These are phyloP conservation scores for Nicotiana obtusifolia DNA, from an alignment of 257 asterid species.

Conservation along the genomic window DNA sequence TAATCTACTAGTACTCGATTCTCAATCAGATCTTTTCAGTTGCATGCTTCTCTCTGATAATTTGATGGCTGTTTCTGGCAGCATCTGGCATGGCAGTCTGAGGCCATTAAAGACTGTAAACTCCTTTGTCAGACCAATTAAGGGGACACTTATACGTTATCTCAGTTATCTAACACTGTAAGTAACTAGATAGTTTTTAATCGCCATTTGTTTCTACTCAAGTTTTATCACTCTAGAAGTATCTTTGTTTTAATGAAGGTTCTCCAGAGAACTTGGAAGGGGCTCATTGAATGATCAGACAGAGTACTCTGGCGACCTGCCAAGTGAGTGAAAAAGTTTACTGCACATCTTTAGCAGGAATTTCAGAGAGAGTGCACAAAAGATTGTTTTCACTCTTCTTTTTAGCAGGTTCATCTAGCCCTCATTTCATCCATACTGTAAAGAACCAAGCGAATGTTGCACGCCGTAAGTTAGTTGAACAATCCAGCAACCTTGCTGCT, in stretches of 20 bases:
- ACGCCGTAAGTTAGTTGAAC: slow-evolving; percentile 55
- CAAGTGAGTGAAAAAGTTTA: slow-evolving; percentile 31
- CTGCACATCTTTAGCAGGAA: neutral
- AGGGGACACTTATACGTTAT: slow-evolving; percentile 35
- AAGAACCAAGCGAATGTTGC: slow-evolving; percentile 18
- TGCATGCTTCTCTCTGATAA: slow-evolving; percentile 3
- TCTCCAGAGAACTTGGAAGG: slow-evolving; percentile 15
- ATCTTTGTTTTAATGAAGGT: slow-evolving; percentile 31
- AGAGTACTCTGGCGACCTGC: slow-evolving; percentile 29
- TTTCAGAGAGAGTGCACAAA: neutral
- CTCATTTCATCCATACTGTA: slow-evolving; percentile 22
- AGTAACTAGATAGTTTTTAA: slow-evolving; percentile 25
- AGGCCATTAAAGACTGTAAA: slow-evolving; percentile 36
- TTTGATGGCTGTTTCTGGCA: slow-evolving; percentile 27
- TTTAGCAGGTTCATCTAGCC: slow-evolving; percentile 35
- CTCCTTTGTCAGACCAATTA: slow-evolving; percentile 26
- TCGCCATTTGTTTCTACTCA: neutral
- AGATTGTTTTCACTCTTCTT: slow-evolving; percentile 12
- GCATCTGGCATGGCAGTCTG: slow-evolving; percentile 36
- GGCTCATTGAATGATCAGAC: slow-evolving; percentile 23
- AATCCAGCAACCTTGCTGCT: slow-evolving; percentile 54
- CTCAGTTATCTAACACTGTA: slow-evolving; percentile 37
- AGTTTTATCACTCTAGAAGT: slow-evolving; percentile 16
- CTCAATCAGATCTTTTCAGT: neutral
- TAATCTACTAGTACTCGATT: neutral